Conservation (phyloP, 75 land plant species). For the Picea glauca region DNA sequence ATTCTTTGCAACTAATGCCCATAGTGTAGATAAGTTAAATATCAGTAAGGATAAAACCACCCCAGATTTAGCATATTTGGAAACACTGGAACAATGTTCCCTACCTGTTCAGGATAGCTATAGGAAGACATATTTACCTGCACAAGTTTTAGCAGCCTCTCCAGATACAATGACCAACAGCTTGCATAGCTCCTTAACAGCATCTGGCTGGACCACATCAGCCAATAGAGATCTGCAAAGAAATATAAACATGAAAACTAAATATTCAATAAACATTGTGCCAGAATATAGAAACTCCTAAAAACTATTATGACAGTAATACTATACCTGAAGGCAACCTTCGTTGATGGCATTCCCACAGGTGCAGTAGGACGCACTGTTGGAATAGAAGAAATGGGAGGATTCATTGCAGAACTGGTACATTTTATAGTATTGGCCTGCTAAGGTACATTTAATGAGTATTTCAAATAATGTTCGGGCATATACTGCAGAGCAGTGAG, state of each 20-base stretch:
- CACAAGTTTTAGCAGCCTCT: conserved; percentile 68
- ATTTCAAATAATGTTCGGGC: background rate
- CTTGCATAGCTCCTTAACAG: conserved; percentile 79
- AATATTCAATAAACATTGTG: background rate
- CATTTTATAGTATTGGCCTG: conserved; percentile 25
- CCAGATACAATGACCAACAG: conserved; percentile 65
- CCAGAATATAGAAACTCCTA: background rate
- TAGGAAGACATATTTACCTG: conserved; percentile 33
- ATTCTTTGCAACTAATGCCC: background rate
- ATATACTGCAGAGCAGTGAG: background rate
- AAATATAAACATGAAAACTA: background rate
- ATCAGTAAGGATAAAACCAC: background rate
- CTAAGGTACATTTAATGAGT: background rate
- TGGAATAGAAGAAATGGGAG: conserved; percentile 20
- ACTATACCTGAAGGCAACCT: conserved; percentile 37
- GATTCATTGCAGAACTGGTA: conserved; percentile 11
- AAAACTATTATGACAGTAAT: no score
- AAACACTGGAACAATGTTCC: background rate
- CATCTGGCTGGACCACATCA: conserved; percentile 69
- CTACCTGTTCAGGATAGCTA: background rate
- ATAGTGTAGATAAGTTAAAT: background rate
- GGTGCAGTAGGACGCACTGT: conserved; percentile 15
- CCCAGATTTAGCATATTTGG: background rate
- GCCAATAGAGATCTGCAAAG: conserved; percentile 72
- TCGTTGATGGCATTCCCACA: conserved; percentile 30